phyloP scores from a whole-genome alignment of 176 grass and related monocot genomes.

The Sorghum bicolor region DNA sequence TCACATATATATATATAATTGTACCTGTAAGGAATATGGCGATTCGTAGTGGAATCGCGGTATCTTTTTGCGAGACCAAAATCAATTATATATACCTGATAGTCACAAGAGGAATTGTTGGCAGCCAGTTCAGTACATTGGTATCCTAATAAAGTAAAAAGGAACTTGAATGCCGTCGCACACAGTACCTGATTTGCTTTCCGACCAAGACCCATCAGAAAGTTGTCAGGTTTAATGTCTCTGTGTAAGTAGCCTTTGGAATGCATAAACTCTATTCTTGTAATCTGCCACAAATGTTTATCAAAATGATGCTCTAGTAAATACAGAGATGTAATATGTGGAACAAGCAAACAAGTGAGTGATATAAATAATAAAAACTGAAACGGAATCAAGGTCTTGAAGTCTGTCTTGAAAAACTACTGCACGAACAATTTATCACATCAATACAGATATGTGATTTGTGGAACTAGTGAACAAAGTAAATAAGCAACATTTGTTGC shows the following conservation, averaged over 20 bases:
- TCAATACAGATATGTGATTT: not conserved
- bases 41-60: conserved; percentile 77
- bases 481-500: not conserved
- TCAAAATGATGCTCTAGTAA: not conserved
- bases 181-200: conserved; percentile 80
- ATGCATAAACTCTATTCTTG: conserved; percentile 84
- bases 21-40: conserved; percentile 91
- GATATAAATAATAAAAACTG: not conserved
- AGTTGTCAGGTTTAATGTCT: conserved; percentile 97
- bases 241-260: conserved; percentile 98
- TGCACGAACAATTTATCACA: not conserved
- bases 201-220: conserved; percentile 90
- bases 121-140: not conserved
- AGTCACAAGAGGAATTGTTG: conserved; percentile 33
- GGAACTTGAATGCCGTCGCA: not conserved
- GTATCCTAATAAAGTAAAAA: not conserved
- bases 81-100: conserved; percentile 95
- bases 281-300: conserved; percentile 51
- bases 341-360: not conserved
- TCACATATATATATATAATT: conserved; percentile 13
- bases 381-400: not conserved
- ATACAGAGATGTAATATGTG: not conserved
- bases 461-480: not conserved
- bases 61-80: conserved; percentile 99
- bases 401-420: not conserved